Percentiles rank a stretch among this genome's conserved stretches.
Conservation (phyloP, 2,329 filamentous ascomycete genomes). For the Cyphellophora attinorum region DNA sequence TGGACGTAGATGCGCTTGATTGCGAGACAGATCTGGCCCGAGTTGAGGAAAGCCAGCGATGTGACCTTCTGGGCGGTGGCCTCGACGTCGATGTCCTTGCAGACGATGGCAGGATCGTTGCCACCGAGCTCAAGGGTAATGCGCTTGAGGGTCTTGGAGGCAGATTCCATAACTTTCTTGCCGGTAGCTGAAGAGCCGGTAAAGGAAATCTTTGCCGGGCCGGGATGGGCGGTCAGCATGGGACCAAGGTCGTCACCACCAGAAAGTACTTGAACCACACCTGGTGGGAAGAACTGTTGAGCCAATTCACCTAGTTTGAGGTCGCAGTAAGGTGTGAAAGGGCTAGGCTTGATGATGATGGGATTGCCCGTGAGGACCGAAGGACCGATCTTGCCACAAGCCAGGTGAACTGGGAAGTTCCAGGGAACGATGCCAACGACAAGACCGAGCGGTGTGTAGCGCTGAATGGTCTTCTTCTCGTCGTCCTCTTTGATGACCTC, state of each 20-base stretch:
- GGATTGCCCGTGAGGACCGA: constrained; percentile 43
- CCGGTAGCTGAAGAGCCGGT: constrained; percentile 52
- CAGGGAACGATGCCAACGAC: constrained; percentile 50
- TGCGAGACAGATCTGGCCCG: constrained; percentile 46
- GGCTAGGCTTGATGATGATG: constrained; percentile 52
- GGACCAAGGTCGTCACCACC: constrained; percentile 52
- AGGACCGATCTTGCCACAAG: constrained; percentile 41
- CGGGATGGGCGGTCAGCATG: constrained; percentile 47
- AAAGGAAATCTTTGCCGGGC: constrained; percentile 53
- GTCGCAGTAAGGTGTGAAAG: constrained; percentile 40
- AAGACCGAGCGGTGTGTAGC: constrained; percentile 30
- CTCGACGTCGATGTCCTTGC: constrained; percentile 46
- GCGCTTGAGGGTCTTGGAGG: constrained; percentile 48
- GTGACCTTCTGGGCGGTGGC: constrained; percentile 37
- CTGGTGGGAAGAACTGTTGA: constrained; percentile 48
- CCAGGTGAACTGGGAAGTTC: constrained; percentile 41
- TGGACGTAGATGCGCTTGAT: constrained; percentile 50
- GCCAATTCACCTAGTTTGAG: constrained; percentile 52
- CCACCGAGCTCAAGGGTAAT: constrained; percentile 53
- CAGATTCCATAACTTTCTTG: constrained; percentile 48
- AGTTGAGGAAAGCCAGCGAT: constrained; percentile 42
- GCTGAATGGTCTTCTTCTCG: constrained; percentile 14
- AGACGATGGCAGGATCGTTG: constrained; percentile 51
- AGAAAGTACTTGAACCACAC: constrained; percentile 50
- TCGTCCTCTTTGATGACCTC: constrained; percentile 15